A percentile compares a stretch with the other conserved stretches of the same genome.
Conservation (phyloP, 805 yeast genomes). For the Lipomyces oligophaga region DNA sequence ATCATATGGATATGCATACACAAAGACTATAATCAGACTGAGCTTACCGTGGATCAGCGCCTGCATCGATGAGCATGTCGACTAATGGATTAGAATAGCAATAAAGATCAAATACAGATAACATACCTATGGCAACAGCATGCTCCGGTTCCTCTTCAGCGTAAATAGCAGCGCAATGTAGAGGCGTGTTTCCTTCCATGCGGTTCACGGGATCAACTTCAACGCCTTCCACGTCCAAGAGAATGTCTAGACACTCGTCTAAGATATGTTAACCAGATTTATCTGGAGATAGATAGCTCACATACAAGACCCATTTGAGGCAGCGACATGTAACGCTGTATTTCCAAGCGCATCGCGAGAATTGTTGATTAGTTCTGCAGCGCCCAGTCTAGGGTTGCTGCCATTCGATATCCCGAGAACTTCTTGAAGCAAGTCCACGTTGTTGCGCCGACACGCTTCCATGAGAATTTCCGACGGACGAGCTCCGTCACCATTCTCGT, state of each 20-base stretch:
- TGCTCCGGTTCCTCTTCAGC: conserved; percentile 78
- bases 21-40: background rate
- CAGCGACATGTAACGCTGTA: conserved; percentile 76
- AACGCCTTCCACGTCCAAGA: conserved; percentile 84
- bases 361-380: conserved; percentile 57
- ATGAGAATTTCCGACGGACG: conserved; percentile 70
- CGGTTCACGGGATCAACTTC: conserved; percentile 79
- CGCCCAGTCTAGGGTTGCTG: conserved; percentile 27
- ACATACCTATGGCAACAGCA: conserved; percentile 57
- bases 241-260: conserved; percentile 72
- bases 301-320: conserved; percentile 64
- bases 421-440: conserved; percentile 63
- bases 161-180: conserved; percentile 79
- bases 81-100: conserved; percentile 31
- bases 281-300: background rate
- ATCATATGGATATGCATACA: background rate
- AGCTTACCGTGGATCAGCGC: conserved; percentile 63
- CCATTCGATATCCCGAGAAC: conserved; percentile 47
- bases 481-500: conserved; percentile 56
- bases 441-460: conserved; percentile 86
- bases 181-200: conserved; percentile 77
- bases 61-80: conserved; percentile 84
- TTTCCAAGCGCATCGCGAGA: conserved; percentile 76
- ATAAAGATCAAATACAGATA: too few relatives aligned
- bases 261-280: background rate